Conservation (phyloP, 768 basidiomycete genomes). For the Rhizopogon vesiculosus region DNA sequence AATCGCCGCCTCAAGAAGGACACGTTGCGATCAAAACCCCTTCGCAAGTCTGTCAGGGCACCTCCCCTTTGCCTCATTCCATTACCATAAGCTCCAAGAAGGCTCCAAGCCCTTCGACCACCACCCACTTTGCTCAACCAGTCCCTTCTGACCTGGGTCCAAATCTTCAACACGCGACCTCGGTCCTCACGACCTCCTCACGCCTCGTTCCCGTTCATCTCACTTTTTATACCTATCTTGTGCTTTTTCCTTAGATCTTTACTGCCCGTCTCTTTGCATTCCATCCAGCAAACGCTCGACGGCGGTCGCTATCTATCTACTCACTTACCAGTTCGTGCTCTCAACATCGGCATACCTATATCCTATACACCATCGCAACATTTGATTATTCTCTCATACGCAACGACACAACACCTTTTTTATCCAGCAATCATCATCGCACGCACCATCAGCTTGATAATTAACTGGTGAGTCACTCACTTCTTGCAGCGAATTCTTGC, state of each 20-base stretch:
- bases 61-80: slow-evolving; percentile 61
- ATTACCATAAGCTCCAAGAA: slow-evolving; percentile 28
- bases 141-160: slow-evolving; percentile 21
- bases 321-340: slow-evolving; percentile 30
- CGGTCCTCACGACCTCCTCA: slow-evolving; percentile 54
- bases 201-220: slow-evolving; percentile 35
- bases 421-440: slow-evolving; percentile 43
- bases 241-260: slow-evolving; percentile 33
- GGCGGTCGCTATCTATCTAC: slow-evolving; percentile 31
- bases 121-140: slow-evolving; percentile 25
- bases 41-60: slow-evolving; percentile 35
- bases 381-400: slow-evolving; percentile 47
- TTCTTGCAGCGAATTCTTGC: slow-evolving; percentile 10
- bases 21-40: slow-evolving; percentile 78
- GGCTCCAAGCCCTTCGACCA: slow-evolving; percentile 32
- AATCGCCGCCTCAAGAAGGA: slow-evolving; percentile 53
- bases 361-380: slow-evolving; percentile 37
- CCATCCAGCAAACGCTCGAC: slow-evolving; percentile 34
- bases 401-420: slow-evolving; percentile 33
- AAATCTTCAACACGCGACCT: slow-evolving; percentile 35
- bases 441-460: slow-evolving; percentile 32
- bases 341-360: slow-evolving; percentile 27
- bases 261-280: slow-evolving; percentile 30
- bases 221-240: slow-evolving; percentile 56
- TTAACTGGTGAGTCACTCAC: slow-evolving; percentile 38